These are phyloP conservation scores for Prunus kanzakura DNA, from an alignment of 306 rosid species.

Conservation along the genomic window DNA sequence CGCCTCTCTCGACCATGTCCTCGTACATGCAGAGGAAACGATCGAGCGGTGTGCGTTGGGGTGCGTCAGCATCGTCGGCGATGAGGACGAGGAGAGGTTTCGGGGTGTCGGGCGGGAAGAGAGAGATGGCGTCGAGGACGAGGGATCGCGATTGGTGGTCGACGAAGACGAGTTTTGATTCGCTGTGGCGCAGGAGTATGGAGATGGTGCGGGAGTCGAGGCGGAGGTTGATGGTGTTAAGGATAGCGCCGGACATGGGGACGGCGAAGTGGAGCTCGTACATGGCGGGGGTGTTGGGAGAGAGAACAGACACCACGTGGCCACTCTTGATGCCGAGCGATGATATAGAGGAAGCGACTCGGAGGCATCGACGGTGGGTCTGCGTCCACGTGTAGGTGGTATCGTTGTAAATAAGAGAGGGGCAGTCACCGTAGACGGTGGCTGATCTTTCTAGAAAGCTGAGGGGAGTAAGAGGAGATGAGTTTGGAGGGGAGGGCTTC, in stretches of 20 bases:
- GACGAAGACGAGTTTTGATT: conserved; percentile 60
- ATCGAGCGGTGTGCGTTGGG: neutral
- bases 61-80: conserved; percentile 16
- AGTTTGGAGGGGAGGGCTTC: conserved; percentile 33
- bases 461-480: conserved; percentile 51
- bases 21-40: conserved; percentile 34
- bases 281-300: conserved; percentile 64
- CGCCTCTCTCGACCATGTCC: conserved; percentile 32
- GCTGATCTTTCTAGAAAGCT: conserved; percentile 56
- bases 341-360: conserved; percentile 49
- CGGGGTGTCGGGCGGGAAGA: conserved; percentile 24
- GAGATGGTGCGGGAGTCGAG: conserved; percentile 54
- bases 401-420: conserved; percentile 36
- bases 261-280: conserved; percentile 77
- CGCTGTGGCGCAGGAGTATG: conserved; percentile 56
- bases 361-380: conserved; percentile 62
- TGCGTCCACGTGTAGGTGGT: conserved; percentile 52
- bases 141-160: conserved; percentile 25
- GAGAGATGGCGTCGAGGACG: conserved; percentile 28
- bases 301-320: conserved; percentile 55
- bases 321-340: conserved; percentile 30
- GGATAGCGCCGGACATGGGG: conserved; percentile 62
- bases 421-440: conserved; percentile 34
- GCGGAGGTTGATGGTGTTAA: conserved; percentile 57
- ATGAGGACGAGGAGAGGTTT: conserved; percentile 54